These are phyloP conservation scores for Epichloe uncinata DNA, from an alignment of 2,329 filamentous ascomycete species.

Conservation along the genomic window DNA sequence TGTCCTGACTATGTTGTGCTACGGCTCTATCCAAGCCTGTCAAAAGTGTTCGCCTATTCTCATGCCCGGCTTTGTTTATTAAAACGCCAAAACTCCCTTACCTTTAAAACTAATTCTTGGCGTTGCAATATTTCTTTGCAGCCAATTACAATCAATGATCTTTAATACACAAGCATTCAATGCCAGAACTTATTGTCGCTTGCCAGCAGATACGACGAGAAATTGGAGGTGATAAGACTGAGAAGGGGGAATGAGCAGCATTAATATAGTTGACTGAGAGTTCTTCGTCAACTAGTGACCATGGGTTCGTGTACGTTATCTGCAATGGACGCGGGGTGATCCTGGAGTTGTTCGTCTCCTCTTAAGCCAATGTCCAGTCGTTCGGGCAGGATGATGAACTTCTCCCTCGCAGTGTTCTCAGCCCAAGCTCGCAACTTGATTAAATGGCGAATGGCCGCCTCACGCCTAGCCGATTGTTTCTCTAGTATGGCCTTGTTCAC, in stretches of 20 bases:
- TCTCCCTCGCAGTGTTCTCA: slow-evolving; percentile 45
- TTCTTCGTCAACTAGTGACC: slow-evolving; percentile 32
- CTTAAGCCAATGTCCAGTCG: slow-evolving; percentile 24
- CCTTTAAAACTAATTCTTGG: background rate
- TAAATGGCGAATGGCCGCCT: slow-evolving; percentile 71
- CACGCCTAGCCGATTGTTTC: slow-evolving; percentile 56
- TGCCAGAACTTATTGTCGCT: background rate
- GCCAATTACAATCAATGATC: background rate
- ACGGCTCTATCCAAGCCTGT: background rate
- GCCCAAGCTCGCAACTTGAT: slow-evolving; percentile 78
- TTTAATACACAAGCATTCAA: background rate
- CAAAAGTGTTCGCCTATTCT: background rate
- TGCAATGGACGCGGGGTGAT: slow-evolving; percentile 10
- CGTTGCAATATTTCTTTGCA: background rate
- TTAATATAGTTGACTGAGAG: background rate
- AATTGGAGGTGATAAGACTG: background rate
- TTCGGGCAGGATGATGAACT: slow-evolving; percentile 18
- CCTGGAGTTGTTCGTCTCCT: slow-evolving; percentile 21
- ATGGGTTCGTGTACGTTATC: slow-evolving; percentile 37
- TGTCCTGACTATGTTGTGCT: background rate
- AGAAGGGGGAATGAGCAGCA: background rate
- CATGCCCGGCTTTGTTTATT: background rate
- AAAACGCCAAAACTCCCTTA: background rate
- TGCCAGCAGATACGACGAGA: background rate
- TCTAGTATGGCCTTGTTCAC: slow-evolving; percentile 84